Evolutionary conservation across 495 filamentous ascomycete species (phyloP), one percentile per base, ranked within the genome.

Genomic region (Neurospora sp.): DNA sequence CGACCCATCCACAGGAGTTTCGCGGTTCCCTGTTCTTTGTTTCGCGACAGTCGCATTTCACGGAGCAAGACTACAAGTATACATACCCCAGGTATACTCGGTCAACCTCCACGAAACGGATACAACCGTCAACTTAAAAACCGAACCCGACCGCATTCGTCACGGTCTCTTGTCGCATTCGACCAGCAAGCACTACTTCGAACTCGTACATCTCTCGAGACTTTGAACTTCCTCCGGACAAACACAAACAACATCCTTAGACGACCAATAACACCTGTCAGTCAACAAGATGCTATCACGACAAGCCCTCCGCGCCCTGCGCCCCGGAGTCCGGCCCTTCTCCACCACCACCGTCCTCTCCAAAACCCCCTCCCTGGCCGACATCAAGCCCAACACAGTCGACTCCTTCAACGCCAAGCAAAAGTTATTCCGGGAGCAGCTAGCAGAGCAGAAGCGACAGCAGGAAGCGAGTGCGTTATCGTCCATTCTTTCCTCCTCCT

Each of bases 351-450:
- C 83, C 72, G 77, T 82, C 75, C 84, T 44, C 31, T 68, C 70
- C 31, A 86, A 87, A 70, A 82, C 91, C 65, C 96, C 96, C n/a
- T 89, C 91, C 38, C 86, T 99, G 31, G 90, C 92, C 76, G 94
- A 98, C 83, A 89, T 99, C 80, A 89, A 89, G 69, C 83, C 84
- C 8, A 82, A 82, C 48, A 87, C 88, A 61, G 90, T 90, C 48
- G 84, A 89, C 41, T 84, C 86, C 41, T 99, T 97, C 87, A 91
- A 91, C 79, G 84, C 87, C 59, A 89, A 89, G 75, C 94, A 97
- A 84, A 90, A 90, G 78, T 87, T 91, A 78, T 99, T 97, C 84
- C 91, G 96, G 77, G 90, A 93, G 81, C 86, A 92, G 82, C 84
- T 97, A 72, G 88, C 90, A 75, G 88, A 90, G 79, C 89, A 89